Base-by-base conservation (phyloP, 116 monocot species). In the Cymodocea nodosa region DNA sequence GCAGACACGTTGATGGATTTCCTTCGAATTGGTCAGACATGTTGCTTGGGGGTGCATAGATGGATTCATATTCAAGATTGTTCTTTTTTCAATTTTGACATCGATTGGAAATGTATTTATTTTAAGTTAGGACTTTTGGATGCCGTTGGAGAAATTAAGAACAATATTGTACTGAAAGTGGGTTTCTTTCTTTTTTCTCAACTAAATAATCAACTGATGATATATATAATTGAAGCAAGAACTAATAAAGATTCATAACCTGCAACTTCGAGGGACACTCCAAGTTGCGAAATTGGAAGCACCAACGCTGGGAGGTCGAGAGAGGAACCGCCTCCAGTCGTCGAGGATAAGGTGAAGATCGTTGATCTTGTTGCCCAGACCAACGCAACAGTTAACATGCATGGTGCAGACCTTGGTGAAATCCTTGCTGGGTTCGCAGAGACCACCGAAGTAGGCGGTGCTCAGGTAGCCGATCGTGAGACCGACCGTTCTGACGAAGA, bases 261-360 rank as follows among this genome's bases (percentile, higher is more conserved):
- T 73, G 73, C 73, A 73, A 50, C 60, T 73, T n/a, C 36, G 36
- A 13, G 73, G 73, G 12, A 65, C 73, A 24, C 51, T 73, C 73
- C 73, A 73, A 59, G 66, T 23, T 51, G 35, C 6, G 36, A 24
- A 53, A 37, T 40, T 57, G 19, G 48, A 56, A 12, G 24, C 49
- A 16, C 20, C 35, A 7, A 51, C 65, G 18, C 18, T 58, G 2
- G 66, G 58, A 3, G 66, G 59, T 15, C 57, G 66, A 59, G 66
- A 57, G 25, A n/a, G 9, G 51, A 58, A 73, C 2, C 23, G 19
- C 59, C 35, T 73, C 73, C 73, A 66, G 20, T 73, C 66, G 11
- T 73, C n/a, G 20, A 73, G 66, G 59, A 73, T 73, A 23, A 59
- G 12, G 35, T 49, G 59, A 1, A 73, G 65, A 35, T 66, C 73